Evolutionary conservation across 805 yeast species (phyloP), one percentile per base, ranked within the genome.

Genomic region (Metschnikowia reukaufii): DNA sequence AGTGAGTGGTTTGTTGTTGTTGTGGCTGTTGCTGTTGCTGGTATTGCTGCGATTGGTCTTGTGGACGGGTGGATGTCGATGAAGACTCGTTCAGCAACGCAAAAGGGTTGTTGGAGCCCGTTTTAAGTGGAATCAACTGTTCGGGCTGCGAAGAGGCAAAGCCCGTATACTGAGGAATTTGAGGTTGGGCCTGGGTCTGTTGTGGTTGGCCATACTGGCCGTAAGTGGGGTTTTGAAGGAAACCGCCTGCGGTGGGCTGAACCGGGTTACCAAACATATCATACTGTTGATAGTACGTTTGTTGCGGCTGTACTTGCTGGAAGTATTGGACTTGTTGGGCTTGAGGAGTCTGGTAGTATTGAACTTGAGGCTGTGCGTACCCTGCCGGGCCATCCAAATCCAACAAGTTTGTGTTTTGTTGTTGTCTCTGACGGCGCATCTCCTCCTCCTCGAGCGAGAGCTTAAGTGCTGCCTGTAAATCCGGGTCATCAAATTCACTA

Each of bases 51-150:
- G 47, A 49, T 36, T 60, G 65, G n/a, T n/a, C n/a, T n/a, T n/a
- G n/a, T n/a, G n/a, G n/a, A n/a, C n/a, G n/a, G n/a, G n/a, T n/a
- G n/a, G n/a, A n/a, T n/a, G n/a, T n/a, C n/a, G n/a, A n/a, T n/a
- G n/a, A n/a, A n/a, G n/a, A n/a, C n/a, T 29, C 62, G 58, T 32
- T 52, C 47, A 45, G 56, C 51, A 78, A 56, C 0, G 92, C 88
- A 64, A 87, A 87, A 43, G 96, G 96, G 64, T 86, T 87, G 65
- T 86, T 86, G 17, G 87, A 74, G 3, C 90, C 90, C 0, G 91
- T 83, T 52, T 78, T 75, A 54, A 82, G 67, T 4, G 88, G 88
- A 56, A 70, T 72, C 47, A 77, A 59, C 33, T 55, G 61, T 35
- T 66, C 66, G 13, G 45, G 32, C 16, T 63, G 64, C 10, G 13